Evolutionary conservation across 176 grass and related monocot species (phyloP).

Genomic region (Bonia amplexicaulis): DNA sequence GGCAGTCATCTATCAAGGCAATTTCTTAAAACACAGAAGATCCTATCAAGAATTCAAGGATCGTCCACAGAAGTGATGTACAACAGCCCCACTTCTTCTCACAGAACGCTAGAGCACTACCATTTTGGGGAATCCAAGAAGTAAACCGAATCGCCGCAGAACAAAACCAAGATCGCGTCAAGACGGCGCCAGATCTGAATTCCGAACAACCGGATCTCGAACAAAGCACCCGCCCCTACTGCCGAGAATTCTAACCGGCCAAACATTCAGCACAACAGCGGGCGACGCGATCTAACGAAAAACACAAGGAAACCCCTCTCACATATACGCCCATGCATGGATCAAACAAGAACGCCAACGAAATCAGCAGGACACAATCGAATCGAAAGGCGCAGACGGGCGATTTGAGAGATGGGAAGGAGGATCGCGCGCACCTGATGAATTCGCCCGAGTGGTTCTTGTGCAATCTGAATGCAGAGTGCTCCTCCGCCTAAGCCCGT

Average conservation of each 20-base stretch:
- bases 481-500: too few species aligned
- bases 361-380: neutral
- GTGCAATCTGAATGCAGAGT: neutral
- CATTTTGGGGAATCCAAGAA: neutral
- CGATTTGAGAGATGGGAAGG: neutral
- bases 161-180: neutral
- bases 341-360: neutral
- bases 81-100: neutral
- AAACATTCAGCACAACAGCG: neutral
- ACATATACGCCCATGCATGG: neutral
- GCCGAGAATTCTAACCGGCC: neutral
- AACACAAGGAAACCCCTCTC: neutral
- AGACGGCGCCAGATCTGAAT: neutral
- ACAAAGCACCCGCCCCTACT: neutral
- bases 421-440: constrained; percentile 14
- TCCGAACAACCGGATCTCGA: neutral
- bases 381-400: neutral
- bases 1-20: too few species aligned
- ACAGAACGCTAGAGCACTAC: neutral
- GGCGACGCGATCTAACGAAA: neutral
- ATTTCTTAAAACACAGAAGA: neutral
- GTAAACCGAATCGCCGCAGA: neutral
- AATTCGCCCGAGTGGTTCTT: neutral
- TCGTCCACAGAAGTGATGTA: neutral
- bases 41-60: neutral